These are phyloP conservation scores for Daldinia bambusicola DNA, from an alignment of 495 filamentous ascomycete species.

Conservation along the genomic window DNA sequence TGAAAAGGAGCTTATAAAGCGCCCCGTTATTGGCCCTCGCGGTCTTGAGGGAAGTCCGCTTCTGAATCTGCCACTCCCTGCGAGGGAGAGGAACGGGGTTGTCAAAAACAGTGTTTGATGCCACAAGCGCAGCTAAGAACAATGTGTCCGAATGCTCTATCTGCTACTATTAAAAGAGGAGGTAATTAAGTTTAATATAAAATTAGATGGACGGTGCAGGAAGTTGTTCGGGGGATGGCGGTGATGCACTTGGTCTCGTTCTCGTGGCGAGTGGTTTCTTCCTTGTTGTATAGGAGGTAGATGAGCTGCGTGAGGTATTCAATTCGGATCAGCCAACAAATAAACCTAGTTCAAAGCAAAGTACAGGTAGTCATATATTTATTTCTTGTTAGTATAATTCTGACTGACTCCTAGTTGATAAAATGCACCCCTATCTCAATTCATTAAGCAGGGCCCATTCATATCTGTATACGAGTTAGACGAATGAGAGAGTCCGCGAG, in stretches of 20 bases:
- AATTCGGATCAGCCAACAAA: no score
- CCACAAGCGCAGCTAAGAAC: background rate
- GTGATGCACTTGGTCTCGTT: no score
- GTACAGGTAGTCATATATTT: no score
- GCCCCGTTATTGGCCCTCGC: slow-evolving; percentile 44
- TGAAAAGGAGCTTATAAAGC: slow-evolving; percentile 48
- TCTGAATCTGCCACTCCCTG: slow-evolving; percentile 28
- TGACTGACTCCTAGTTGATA: no score
- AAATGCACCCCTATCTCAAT: no score
- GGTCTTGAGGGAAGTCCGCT: slow-evolving; percentile 18
- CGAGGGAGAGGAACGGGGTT: slow-evolving; percentile 33
- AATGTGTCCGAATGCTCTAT: background rate
- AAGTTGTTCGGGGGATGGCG: no score
- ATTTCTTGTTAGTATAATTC: no score
- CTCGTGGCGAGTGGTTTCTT: no score
- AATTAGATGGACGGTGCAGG: background rate
- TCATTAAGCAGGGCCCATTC: no score
- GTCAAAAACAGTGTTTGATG: slow-evolving; percentile 17
- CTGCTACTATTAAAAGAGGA: background rate
- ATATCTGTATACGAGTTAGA: background rate
- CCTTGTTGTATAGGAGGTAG: no score
- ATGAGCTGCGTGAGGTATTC: no score
- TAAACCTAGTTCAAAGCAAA: no score
- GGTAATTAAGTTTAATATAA: background rate
- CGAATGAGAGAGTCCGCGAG: background rate